phyloP scores from a whole-genome alignment of 495 filamentous ascomycete species.

The Talaromyces borbonicus region DNA sequence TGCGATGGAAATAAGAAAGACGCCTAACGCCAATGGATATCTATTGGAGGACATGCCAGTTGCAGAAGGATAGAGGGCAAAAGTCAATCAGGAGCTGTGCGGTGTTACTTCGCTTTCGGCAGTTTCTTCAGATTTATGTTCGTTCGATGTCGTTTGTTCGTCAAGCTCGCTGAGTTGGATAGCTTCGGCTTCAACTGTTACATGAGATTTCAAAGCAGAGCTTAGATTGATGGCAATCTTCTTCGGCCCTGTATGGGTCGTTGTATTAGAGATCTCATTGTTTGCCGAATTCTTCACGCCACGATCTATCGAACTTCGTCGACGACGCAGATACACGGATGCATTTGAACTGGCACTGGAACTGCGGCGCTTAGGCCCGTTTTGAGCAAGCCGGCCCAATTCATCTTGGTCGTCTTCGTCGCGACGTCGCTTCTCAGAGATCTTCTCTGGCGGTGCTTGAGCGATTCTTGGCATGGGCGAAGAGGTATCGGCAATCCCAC shows the following conservation, averaged over 20 bases:
- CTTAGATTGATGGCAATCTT: slow-evolving; percentile 42
- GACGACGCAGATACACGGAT: slow-evolving; percentile 24
- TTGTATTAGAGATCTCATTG: slow-evolving; percentile 13
- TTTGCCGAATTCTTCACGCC: slow-evolving; percentile 15
- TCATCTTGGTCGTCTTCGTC: slow-evolving; percentile 80
- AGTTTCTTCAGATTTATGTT: neutral
- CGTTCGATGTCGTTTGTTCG: neutral
- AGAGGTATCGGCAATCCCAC: slow-evolving; percentile 11
- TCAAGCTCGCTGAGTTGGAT: slow-evolving; percentile 6
- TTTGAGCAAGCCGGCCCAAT: slow-evolving; percentile 55
- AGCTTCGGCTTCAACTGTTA: slow-evolving; percentile 7
- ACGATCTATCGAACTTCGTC: slow-evolving; percentile 32
- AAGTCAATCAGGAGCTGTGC: slow-evolving; percentile 2
- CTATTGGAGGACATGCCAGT: neutral
- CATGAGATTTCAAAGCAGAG: slow-evolving; percentile 8
- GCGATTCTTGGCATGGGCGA: slow-evolving; percentile 18
- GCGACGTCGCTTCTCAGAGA: slow-evolving; percentile 85
- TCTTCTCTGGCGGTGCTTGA: slow-evolving; percentile 52
- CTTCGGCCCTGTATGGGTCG: slow-evolving; percentile 30
- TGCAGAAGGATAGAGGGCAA: too few relatives aligned
- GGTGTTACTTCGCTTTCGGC: neutral
- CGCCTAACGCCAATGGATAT: slow-evolving; percentile 3
- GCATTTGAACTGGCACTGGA: slow-evolving; percentile 30
- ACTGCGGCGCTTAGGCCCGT: slow-evolving; percentile 54
- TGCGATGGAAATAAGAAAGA: slow-evolving; percentile 9